phyloP scores from a whole-genome alignment of 2,329 filamentous ascomycete species.

The Phyllosticta citribraziliensis region DNA sequence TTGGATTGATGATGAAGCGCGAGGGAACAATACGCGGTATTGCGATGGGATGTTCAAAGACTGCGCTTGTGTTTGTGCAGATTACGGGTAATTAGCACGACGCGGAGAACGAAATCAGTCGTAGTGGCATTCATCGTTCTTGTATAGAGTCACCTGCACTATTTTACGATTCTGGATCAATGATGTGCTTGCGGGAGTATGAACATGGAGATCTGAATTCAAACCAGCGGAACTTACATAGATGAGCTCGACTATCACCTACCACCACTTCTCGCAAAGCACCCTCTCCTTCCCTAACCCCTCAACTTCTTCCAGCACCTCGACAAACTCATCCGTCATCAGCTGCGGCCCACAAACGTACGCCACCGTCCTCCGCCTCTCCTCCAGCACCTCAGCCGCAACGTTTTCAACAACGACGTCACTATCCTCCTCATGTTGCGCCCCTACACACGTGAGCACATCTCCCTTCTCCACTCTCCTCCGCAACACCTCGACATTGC shows the following conservation, averaged over 20 bases:
- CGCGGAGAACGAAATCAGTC: no score
- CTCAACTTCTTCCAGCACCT: conserved; percentile 27
- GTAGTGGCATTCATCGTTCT: no score
- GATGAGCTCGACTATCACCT: neutral
- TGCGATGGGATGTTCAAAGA: no score
- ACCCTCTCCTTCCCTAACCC: conserved; percentile 31
- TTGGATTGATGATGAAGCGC: neutral
- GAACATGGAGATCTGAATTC: no score
- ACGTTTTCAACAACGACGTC: neutral
- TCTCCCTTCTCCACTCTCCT: neutral
- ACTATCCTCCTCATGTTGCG: neutral
- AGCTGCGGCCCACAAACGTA: conserved; percentile 40
- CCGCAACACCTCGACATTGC: neutral
- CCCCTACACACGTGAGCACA: neutral
- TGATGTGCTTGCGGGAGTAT: no score
- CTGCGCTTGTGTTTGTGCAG: no score
- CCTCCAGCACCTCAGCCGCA: neutral
- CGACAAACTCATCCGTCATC: conserved; percentile 40
- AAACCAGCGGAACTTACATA: no score
- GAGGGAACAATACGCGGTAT: neutral
- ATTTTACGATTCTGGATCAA: no score
- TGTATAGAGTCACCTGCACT: no score
- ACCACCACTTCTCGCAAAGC: conserved; percentile 45
- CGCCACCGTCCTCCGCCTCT: conserved; percentile 26
- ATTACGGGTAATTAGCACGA: no score